These are phyloP conservation scores for Leucoagaricus sp. DNA, from an alignment of 1,284 basidiomycete genomes.

Conservation along the genomic window DNA sequence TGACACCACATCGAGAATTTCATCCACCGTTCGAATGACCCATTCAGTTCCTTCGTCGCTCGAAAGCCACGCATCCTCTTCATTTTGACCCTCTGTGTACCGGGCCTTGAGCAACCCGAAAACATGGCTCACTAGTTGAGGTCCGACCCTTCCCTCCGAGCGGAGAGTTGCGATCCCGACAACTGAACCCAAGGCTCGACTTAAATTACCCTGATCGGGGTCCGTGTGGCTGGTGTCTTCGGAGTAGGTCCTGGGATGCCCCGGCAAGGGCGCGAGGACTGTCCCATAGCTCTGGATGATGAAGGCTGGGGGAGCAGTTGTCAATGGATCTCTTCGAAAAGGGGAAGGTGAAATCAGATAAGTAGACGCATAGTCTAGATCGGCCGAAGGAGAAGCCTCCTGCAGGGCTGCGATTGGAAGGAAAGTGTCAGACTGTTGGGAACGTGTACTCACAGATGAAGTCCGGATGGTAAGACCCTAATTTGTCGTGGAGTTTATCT, in stretches of 20 bases:
- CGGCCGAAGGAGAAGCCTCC: conserved; percentile 20
- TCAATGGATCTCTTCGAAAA: conserved; percentile 7
- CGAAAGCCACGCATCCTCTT: conserved; percentile 85
- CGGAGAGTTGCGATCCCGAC: conserved; percentile 92
- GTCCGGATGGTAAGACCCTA: conserved; percentile 84
- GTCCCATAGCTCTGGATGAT: conserved; percentile 93
- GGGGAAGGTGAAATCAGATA: conserved; percentile 24
- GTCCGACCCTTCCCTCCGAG: conserved; percentile 86
- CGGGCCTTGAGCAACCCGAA: conserved; percentile 92
- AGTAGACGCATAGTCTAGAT: conserved; percentile 25
- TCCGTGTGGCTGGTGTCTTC: conserved; percentile 42
- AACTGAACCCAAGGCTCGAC: conserved; percentile 84
- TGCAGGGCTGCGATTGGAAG: conserved; percentile 28
- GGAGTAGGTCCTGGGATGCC: conserved; percentile 41
- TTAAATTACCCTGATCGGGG: conserved; percentile 78
- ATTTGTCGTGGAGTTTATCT: conserved; percentile 87
- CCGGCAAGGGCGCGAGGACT: conserved; percentile 78
- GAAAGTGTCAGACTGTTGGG: conserved; percentile 23
- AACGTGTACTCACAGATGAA: conserved; percentile 71
- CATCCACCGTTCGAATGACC: conserved; percentile 88
- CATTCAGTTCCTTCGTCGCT: conserved; percentile 92
- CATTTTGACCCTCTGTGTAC: conserved; percentile 53
- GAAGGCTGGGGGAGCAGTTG: conserved; percentile 59
- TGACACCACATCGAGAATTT: conserved; percentile 71
- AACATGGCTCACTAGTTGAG: conserved; percentile 90